Conservation (phyloP, 2,329 filamentous ascomycete species). For the Fusarium miscanthi region DNA sequence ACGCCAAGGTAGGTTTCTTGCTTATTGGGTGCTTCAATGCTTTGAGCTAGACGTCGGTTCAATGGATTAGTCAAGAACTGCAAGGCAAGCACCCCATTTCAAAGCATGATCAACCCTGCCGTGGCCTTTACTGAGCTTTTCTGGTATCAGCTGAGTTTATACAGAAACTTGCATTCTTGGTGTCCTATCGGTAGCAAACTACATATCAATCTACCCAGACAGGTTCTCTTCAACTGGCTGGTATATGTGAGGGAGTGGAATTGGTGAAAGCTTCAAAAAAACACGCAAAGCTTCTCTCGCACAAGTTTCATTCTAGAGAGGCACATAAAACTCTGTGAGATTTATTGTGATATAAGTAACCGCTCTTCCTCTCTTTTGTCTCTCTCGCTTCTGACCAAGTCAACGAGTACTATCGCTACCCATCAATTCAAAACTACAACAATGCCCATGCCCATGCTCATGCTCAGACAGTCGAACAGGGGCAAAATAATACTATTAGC, state of each 20-base stretch:
- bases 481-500: too few relatives aligned
- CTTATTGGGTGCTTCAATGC: not conserved
- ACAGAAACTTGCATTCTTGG: too few relatives aligned
- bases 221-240: not conserved
- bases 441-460: not conserved
- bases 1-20: not conserved
- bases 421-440: not conserved
- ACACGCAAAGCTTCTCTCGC: not conserved
- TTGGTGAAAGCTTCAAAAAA: not conserved
- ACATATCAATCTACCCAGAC: not conserved
- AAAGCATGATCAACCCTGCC: too few relatives aligned
- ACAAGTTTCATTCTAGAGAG: not conserved
- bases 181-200: not conserved
- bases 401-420: not conserved
- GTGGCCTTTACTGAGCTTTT: too few relatives aligned
- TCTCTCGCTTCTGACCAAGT: not conserved
- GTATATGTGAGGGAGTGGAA: not conserved
- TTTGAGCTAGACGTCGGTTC: not conserved
- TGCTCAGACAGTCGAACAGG: too few relatives aligned
- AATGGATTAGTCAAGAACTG: too few relatives aligned
- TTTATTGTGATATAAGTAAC: not conserved
- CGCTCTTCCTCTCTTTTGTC: not conserved
- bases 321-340: not conserved
- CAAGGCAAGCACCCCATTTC: too few relatives aligned
- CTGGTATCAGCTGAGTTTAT: too few relatives aligned